Conservation (phyloP, 176 grass and related monocot genomes). For the Otatea glauca region DNA sequence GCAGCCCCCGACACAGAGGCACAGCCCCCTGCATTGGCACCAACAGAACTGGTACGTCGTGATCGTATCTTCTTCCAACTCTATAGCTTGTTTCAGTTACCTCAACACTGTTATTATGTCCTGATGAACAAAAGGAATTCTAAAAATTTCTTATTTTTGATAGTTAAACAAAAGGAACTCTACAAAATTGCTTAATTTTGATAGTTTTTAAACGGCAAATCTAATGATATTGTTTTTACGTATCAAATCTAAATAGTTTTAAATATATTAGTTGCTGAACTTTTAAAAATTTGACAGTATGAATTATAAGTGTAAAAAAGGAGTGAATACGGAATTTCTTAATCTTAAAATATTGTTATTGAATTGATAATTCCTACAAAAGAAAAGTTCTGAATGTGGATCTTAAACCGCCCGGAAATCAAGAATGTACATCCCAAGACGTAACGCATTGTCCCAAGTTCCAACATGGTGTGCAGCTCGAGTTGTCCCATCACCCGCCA, state of each 20-base stretch:
- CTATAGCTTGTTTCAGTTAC: background rate
- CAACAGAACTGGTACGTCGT: conserved; percentile 7
- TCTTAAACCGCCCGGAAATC: background rate
- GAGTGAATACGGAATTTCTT: too few relatives aligned
- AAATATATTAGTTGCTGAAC: too few relatives aligned
- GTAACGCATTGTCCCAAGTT: background rate
- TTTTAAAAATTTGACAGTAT: too few relatives aligned
- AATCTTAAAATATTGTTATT: too few relatives aligned
- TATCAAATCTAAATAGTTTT: too few relatives aligned
- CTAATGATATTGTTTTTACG: background rate
- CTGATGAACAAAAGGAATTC: background rate
- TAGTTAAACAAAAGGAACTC: background rate
- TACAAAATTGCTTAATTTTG: background rate
- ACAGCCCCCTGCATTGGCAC: background rate
- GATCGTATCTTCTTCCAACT: background rate
- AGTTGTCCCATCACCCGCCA: background rate
- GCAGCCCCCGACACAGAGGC: background rate
- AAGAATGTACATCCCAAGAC: background rate
- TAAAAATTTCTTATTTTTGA: background rate
- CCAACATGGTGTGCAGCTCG: conserved; percentile 30
- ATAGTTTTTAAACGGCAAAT: too few relatives aligned
- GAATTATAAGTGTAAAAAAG: too few relatives aligned
- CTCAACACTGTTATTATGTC: background rate
- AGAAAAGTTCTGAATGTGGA: background rate
- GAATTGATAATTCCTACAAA: background rate